Evolutionary conservation across 306 rosid genomes (phyloP).

Genomic region (Rosa chinensis): DNA sequence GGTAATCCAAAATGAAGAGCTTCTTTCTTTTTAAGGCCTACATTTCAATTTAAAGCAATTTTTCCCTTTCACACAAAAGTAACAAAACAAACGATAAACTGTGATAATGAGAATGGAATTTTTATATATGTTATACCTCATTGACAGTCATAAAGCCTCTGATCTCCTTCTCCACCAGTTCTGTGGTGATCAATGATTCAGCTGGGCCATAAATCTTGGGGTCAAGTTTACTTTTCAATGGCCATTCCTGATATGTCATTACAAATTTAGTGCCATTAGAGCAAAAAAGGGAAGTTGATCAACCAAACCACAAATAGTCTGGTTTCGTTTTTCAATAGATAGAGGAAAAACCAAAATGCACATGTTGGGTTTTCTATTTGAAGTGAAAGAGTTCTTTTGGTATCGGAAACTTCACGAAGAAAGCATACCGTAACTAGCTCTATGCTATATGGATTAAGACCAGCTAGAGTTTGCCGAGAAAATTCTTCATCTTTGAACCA

Average conservation of each 20-base stretch:
- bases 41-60: neutral
- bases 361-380: no score
- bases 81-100: neutral
- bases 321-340: neutral
- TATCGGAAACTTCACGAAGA: neutral
- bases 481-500: slow-evolving; percentile 50
- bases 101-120: neutral
- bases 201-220: slow-evolving; percentile 39
- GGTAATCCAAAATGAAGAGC: slow-evolving; percentile 35
- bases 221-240: slow-evolving; percentile 42
- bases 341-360: no score
- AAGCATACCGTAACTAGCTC: slow-evolving; percentile 35
- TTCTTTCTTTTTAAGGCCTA: slow-evolving; percentile 38
- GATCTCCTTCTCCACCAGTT: slow-evolving; percentile 29
- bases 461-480: slow-evolving; percentile 50
- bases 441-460: slow-evolving; percentile 42
- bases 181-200: slow-evolving; percentile 38
- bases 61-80: neutral
- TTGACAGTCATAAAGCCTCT: slow-evolving; percentile 36
- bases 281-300: neutral
- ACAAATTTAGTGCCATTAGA: neutral
- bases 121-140: slow-evolving; percentile 23
- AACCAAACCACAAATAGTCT: neutral
- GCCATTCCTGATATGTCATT: slow-evolving; percentile 39
- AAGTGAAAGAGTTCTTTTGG: no score